A percentile compares a stretch with the other conserved stretches of the same genome.
Conservation (phyloP, 2,329 filamentous ascomycete species). For the Fusarium lyarnte region DNA sequence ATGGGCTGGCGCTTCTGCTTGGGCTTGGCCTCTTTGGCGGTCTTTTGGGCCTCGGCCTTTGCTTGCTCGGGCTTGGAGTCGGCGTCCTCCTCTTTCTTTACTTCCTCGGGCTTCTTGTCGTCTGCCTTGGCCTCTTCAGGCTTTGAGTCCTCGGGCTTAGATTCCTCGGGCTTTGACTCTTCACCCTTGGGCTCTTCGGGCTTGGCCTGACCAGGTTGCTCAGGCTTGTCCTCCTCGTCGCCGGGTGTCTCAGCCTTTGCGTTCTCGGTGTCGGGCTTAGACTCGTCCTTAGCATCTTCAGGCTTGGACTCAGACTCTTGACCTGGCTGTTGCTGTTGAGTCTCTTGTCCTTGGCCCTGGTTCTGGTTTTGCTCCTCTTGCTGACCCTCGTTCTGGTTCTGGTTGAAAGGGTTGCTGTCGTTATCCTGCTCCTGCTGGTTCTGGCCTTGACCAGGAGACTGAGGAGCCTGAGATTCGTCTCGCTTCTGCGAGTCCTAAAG, state of each 20-base stretch:
- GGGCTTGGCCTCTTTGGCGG: slow-evolving; percentile 14
- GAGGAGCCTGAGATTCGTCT: slow-evolving; percentile 18
- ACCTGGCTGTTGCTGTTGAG: slow-evolving; percentile 19
- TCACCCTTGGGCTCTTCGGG: slow-evolving; percentile 2
- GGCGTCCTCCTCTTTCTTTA: slow-evolving; percentile 17
- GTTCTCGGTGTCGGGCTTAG: slow-evolving; percentile 11
- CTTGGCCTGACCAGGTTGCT: slow-evolving; percentile 1
- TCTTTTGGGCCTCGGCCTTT: slow-evolving; percentile 10
- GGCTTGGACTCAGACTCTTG: slow-evolving; percentile 20
- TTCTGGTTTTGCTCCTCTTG: slow-evolving; percentile 8
- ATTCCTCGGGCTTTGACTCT: not conserved
- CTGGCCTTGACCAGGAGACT: slow-evolving; percentile 12
- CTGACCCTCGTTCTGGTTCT: slow-evolving; percentile 1
- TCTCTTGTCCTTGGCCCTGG: not conserved
- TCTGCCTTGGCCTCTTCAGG: slow-evolving; percentile 9
- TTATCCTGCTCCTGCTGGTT: slow-evolving; percentile 15
- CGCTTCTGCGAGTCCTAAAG: slow-evolving; percentile 32
- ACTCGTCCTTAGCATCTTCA: not conserved
- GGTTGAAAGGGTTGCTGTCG: slow-evolving; percentile 14
- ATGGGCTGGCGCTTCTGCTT: slow-evolving; percentile 15
- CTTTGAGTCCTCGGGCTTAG: slow-evolving; percentile 6
- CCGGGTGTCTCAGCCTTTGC: slow-evolving; percentile 18
- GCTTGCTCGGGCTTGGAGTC: slow-evolving; percentile 15
- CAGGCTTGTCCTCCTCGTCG: slow-evolving; percentile 12
- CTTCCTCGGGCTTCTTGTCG: slow-evolving; percentile 16